Evolutionary conservation across 75 land plant species (phyloP).

Genomic region (Larix kaempferi): DNA sequence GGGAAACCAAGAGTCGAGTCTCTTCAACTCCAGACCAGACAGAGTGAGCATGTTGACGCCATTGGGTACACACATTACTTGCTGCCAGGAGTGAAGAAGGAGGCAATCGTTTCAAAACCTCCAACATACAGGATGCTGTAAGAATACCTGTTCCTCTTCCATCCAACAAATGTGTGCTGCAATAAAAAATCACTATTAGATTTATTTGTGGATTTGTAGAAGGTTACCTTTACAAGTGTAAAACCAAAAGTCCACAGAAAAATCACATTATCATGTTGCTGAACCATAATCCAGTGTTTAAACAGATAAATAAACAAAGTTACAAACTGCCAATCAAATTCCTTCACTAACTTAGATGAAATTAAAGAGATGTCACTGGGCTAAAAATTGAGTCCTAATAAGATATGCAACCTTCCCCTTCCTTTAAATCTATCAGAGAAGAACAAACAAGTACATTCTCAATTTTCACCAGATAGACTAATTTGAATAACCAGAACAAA

Average conservation of each 20-base stretch:
- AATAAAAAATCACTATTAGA: neutral
- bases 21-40: constrained; percentile 58
- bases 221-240: neutral
- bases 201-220: neutral
- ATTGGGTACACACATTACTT: constrained; percentile 54
- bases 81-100: constrained; percentile 53
- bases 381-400: too few species aligned
- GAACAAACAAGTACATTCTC: too few species aligned
- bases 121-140: constrained; percentile 37
- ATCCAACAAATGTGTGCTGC: constrained; percentile 2
- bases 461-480: too few species aligned
- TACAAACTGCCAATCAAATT: too few species aligned
- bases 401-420: too few species aligned
- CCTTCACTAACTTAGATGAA: too few species aligned
- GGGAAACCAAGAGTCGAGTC: constrained; percentile 39
- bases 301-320: too few species aligned
- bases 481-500: too few species aligned
- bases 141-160: constrained; percentile 11
- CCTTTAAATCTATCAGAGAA: too few species aligned
- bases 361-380: too few species aligned
- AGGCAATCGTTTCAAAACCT: constrained; percentile 52
- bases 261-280: neutral
- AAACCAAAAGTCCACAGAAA: neutral
- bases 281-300: neutral
- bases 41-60: constrained; percentile 43